A percentile compares a stretch with the other conserved stretches of the same genome.
phyloP scores from a whole-genome alignment of 2,329 filamentous ascomycete genomes.

The Boeremia exigua region DNA sequence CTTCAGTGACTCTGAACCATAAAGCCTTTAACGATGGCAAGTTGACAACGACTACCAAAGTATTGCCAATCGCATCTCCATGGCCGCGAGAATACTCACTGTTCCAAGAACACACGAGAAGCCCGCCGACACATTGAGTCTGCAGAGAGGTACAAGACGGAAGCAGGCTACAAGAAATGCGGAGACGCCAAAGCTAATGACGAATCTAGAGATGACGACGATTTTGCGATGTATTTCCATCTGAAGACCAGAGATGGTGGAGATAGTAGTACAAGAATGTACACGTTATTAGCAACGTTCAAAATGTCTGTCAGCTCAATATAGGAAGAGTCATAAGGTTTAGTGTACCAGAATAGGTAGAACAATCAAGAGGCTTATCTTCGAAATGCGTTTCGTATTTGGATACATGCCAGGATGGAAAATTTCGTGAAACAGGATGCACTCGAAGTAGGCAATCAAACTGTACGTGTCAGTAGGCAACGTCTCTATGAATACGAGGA shows the following conservation, averaged over 20 bases:
- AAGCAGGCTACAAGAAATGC: conserved; percentile 32
- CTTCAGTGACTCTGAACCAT: conserved; percentile 26
- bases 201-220: conserved; percentile 26
- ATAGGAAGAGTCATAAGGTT: not conserved
- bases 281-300: conserved; percentile 29
- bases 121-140: conserved; percentile 33
- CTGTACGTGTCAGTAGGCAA: conserved; percentile 3
- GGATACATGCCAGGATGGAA: conserved; percentile 34
- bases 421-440: conserved; percentile 39
- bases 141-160: conserved; percentile 28
- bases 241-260: conserved; percentile 25
- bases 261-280: conserved; percentile 32
- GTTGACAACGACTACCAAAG: conserved; percentile 43
- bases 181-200: conserved; percentile 39
- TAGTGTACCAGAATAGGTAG: conserved; percentile 31
- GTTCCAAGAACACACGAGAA: conserved; percentile 40
- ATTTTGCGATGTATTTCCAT: conserved; percentile 28
- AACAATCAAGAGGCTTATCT: conserved; percentile 33
- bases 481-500: conserved; percentile 32
- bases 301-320: not conserved
- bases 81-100: conserved; percentile 40
- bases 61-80: conserved; percentile 44
- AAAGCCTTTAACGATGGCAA: conserved; percentile 42
- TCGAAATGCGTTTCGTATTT: conserved; percentile 32
- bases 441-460: conserved; percentile 40